A percentile compares a stretch with the other conserved stretches of the same genome.
Evolutionary conservation across 139 green algal species (phyloP).

Genomic region (Diplosphaera chodatii): DNA sequence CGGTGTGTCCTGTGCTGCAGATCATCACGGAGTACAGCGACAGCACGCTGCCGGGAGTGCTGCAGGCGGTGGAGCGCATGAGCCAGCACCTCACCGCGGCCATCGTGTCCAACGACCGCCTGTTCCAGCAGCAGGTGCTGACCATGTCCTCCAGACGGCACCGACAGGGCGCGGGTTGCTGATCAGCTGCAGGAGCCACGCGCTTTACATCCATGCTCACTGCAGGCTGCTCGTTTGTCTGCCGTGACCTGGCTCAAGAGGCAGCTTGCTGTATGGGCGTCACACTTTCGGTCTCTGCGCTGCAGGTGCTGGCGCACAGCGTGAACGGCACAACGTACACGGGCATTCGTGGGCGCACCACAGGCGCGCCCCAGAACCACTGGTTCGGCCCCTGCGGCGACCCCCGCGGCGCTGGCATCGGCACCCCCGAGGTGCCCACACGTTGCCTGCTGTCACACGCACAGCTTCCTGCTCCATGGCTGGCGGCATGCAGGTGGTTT

Average conservation of each 20-base stretch:
- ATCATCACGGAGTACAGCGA: slow-evolving; percentile 83
- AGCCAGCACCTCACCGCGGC: slow-evolving; percentile 88
- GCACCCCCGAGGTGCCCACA: slow-evolving; percentile 70
- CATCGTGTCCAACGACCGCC: slow-evolving; percentile 57
- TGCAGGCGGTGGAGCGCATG: slow-evolving; percentile 85
- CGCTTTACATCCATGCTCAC: no score
- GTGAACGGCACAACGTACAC: slow-evolving; percentile 98
- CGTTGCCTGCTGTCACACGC: neutral
- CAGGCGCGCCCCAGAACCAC: slow-evolving; percentile 95
- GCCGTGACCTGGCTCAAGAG: no score
- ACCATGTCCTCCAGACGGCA: no score
- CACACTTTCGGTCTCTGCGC: slow-evolving; percentile 7
- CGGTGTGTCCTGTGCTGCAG: slow-evolving; percentile 33
- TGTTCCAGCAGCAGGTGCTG: slow-evolving; percentile 29
- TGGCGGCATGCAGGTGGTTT: no score
- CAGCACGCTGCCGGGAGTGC: slow-evolving; percentile 65
- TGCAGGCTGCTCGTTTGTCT: no score
- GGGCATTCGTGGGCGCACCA: slow-evolving; percentile 83
- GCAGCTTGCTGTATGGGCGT: no score
- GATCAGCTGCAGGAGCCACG: no score
- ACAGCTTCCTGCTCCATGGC: no score
- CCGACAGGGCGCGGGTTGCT: no score
- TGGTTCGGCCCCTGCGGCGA: slow-evolving; percentile 96
- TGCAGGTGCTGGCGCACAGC: slow-evolving; percentile 80
- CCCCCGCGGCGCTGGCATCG: slow-evolving; percentile 89